phyloP scores from a whole-genome alignment of 768 basidiomycete genomes.

The Tylopilus subfusipes region DNA sequence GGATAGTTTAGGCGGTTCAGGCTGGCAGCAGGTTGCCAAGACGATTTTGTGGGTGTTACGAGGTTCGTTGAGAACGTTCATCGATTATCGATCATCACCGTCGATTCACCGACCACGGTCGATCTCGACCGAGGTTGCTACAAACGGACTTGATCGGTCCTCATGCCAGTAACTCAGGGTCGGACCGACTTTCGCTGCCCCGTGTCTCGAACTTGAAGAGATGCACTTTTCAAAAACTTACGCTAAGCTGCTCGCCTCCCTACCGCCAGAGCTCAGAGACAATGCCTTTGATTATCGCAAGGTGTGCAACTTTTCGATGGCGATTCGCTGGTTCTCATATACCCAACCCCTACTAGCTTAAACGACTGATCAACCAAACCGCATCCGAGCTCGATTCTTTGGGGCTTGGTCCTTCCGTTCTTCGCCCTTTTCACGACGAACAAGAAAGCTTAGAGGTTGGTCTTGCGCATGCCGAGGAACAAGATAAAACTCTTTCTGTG shows the following conservation, averaged over 20 bases:
- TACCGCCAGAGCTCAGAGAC: conserved; percentile 74
- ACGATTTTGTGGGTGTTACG: no score
- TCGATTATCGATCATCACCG: no score
- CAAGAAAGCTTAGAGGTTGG: conserved; percentile 11
- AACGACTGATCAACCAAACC: conserved; percentile 83
- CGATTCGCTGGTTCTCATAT: no score
- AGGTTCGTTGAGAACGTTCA: no score
- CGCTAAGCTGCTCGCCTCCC: conserved; percentile 52
- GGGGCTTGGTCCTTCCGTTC: conserved; percentile 51
- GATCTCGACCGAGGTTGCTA: no score
- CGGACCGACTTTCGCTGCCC: no score
- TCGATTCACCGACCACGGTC: no score
- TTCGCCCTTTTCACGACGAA: conserved; percentile 44
- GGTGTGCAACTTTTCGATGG: conserved; percentile 34
- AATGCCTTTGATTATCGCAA: conserved; percentile 84
- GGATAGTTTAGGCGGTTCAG: no score
- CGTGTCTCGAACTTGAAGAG: no score
- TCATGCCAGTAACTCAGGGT: no score
- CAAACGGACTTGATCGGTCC: no score
- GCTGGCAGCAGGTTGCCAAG: no score
- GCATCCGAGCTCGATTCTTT: conserved; percentile 72
- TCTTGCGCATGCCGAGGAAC: background rate
- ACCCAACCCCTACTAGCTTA: conserved; percentile 58
- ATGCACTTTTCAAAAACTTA: conserved; percentile 81
- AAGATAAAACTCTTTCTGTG: background rate